These are phyloP conservation scores for Diaporthe australafricana DNA, from an alignment of 2,329 filamentous ascomycete species.

Conservation along the genomic window DNA sequence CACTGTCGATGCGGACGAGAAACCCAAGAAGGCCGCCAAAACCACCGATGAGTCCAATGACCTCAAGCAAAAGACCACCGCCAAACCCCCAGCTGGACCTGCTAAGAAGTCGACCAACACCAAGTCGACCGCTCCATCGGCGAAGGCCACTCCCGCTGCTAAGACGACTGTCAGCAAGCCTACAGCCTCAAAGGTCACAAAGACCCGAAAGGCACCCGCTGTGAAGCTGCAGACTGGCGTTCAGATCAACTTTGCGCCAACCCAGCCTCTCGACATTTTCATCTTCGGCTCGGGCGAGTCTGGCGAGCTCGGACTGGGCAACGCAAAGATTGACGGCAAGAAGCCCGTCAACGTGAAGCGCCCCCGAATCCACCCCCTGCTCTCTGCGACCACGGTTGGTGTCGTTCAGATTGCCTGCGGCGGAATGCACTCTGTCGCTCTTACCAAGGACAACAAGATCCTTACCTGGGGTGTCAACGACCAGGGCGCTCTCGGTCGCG, in stretches of 20 bases:
- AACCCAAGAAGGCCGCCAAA: neutral
- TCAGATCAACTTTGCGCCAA: conserved; percentile 72
- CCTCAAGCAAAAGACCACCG: conserved; percentile 2
- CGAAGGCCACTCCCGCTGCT: conserved; percentile 43
- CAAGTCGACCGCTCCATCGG: conserved; percentile 39
- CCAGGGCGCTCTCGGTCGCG: conserved; percentile 81
- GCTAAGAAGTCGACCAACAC: conserved; percentile 19
- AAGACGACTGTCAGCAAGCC: conserved; percentile 30
- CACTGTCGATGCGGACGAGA: neutral
- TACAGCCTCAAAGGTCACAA: conserved; percentile 27
- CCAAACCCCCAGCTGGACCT: neutral
- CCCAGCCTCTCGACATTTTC: conserved; percentile 75
- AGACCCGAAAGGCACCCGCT: neutral
- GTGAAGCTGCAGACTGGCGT: neutral
- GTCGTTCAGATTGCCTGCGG: conserved; percentile 83
- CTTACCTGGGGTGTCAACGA: conserved; percentile 92
- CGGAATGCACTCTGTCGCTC: conserved; percentile 83
- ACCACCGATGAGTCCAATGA: neutral
- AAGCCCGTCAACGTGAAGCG: conserved; percentile 78
- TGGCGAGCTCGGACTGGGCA: conserved; percentile 86
- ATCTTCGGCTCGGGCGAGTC: conserved; percentile 84
- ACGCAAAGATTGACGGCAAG: conserved; percentile 65
- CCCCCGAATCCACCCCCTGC: conserved; percentile 74
- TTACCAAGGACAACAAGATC: conserved; percentile 85
- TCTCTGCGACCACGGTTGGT: conserved; percentile 67